A percentile compares a stretch with the other conserved stretches of the same genome.
Conservation (phyloP, 2,329 filamentous ascomycete genomes). For the Phyllosticta ampelicida region DNA sequence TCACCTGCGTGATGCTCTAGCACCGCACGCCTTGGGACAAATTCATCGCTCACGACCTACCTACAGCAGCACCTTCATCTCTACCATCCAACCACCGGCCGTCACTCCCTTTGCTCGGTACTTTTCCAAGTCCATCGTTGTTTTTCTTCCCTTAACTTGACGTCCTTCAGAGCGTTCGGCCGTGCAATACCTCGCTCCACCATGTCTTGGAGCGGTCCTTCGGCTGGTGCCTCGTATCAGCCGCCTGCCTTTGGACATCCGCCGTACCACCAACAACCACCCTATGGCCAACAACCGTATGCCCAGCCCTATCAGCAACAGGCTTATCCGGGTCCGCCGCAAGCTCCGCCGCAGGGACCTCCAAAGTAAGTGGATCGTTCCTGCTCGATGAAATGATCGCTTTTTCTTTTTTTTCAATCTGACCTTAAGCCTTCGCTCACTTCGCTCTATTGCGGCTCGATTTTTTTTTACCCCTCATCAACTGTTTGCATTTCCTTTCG, state of each 20-base stretch:
- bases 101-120: background rate
- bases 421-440: background rate
- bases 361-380: slow-evolving; percentile 21
- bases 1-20: slow-evolving; percentile 6
- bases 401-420: background rate
- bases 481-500: background rate
- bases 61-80: background rate
- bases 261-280: slow-evolving; percentile 8
- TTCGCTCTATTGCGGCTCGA: background rate
- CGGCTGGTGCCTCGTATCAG: slow-evolving; percentile 23
- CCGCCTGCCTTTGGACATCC: slow-evolving; percentile 21
- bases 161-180: background rate
- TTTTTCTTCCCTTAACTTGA: background rate
- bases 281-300: slow-evolving; percentile 15
- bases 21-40: background rate
- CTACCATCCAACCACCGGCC: background rate
- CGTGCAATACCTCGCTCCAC: background rate
- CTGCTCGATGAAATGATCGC: slow-evolving; percentile 1
- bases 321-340: background rate
- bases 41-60: slow-evolving; percentile 6
- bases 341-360: slow-evolving; percentile 16
- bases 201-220: slow-evolving; percentile 28
- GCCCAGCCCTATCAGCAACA: slow-evolving; percentile 18
- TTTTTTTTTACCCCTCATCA: background rate
- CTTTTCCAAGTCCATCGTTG: background rate